Evolutionary conservation across 495 filamentous ascomycete species (phyloP), one percentile per base, ranked within the genome.

Genomic region (Pyrenula aspistea): DNA sequence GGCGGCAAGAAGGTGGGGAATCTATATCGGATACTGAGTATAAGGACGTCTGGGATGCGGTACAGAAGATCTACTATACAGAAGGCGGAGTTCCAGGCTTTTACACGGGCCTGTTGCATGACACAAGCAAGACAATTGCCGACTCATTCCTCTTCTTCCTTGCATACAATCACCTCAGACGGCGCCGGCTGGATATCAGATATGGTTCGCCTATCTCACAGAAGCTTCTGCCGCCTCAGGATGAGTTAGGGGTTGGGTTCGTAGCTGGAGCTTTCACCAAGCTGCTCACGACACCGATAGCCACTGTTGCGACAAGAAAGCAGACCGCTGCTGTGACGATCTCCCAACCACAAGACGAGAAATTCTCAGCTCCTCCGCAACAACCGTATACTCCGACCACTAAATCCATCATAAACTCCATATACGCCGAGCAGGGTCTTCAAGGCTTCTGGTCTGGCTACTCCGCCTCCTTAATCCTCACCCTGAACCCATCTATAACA

Each of bases 401-500:
- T 1, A 67, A 71, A 2, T 76, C 84, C 22, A 89, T 89, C 49
- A 76, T 84, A 19, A 66, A 70, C 1, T 72, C 79, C 42, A 92
- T 96, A 53, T 68, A 72, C 11, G 56, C 68, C 1, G 88, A 93
- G 64, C 86, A 87, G 62, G 92, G 91, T 0, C 54, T 92, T 8
- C 62, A 65, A 21, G 91, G 91, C 0, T 87, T 95, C 60, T 96
- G 92, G 91, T 87, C 89, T 0, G 92, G 92, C 2, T 96, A 96
- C 68, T 86, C 86, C 12, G 90, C 90, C 0, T 81, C 79, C 24
- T 67, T 93, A 53, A 76, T 95, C 53, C 68, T 96, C 25, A 91
- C 91, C 0, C 72, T 96, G 0, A 96, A 96, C 63, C 91, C 91
- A 10, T 83, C 83, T 53, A 73, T 95, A 56, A 96, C 92, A 0